phyloP scores from a whole-genome alignment of 164 flowering plant species.

The Aristolochia fimbriata region DNA sequence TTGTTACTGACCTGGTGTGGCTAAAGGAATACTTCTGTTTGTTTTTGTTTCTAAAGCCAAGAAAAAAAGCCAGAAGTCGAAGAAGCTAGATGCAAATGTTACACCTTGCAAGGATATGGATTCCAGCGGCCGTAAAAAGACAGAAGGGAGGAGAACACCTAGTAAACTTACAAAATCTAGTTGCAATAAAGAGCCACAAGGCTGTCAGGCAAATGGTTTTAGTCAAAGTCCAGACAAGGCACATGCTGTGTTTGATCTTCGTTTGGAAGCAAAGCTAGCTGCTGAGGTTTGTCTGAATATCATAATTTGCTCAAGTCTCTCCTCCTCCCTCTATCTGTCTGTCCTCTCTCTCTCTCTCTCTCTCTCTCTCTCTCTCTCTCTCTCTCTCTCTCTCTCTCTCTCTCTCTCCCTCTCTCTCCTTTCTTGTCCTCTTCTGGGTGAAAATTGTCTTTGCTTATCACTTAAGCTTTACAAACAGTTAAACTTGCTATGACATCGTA shows the following conservation, averaged over 20 bases:
- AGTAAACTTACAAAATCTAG: slow-evolving; percentile 14
- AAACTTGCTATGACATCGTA: too few relatives aligned
- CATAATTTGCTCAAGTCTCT: not conserved
- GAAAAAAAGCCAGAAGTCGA: slow-evolving; percentile 21
- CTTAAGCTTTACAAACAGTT: not conserved
- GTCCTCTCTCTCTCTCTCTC: not conserved
- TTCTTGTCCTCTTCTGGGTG: not conserved
- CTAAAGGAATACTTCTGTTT: not conserved
- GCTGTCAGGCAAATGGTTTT: slow-evolving; percentile 6
- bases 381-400: too few relatives aligned
- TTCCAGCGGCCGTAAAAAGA: too few relatives aligned
- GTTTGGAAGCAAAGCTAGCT: slow-evolving; percentile 63
- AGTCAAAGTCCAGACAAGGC: slow-evolving; percentile 14
- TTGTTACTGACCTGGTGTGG: not conserved
- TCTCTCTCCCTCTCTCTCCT: not conserved
- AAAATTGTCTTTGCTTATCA: not conserved
- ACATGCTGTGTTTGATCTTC: slow-evolving; percentile 45
- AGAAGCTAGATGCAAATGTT: slow-evolving; percentile 20
- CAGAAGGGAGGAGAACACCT: slow-evolving; percentile 28
- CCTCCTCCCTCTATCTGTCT: not conserved
- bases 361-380: not conserved
- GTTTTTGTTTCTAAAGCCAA: slow-evolving; percentile 14
- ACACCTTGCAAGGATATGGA: too few relatives aligned
- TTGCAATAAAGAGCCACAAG: too few relatives aligned
- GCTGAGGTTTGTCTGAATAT: slow-evolving; percentile 48